Conservation (phyloP, 805 yeast genomes). For the Maudiozyma pseudohumilis region DNA sequence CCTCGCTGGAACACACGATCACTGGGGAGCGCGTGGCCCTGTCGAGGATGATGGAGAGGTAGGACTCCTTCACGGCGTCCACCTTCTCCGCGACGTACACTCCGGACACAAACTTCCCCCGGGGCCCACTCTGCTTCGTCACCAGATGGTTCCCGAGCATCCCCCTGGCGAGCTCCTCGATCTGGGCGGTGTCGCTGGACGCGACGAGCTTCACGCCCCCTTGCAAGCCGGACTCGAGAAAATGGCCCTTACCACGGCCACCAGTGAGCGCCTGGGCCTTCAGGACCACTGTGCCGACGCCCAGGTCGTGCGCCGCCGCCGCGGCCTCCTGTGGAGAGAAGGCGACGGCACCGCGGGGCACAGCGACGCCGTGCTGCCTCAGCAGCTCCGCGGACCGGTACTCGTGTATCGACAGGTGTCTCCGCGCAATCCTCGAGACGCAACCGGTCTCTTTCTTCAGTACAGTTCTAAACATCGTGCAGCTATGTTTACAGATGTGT, state of each 20-base stretch:
- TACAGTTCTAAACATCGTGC: conserved; percentile 6
- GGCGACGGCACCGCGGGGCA: conserved; percentile 88
- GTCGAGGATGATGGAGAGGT: conserved; percentile 89
- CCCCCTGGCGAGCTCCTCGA: conserved; percentile 71
- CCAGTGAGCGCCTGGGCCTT: conserved; percentile 99
- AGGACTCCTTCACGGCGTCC: conserved; percentile 89
- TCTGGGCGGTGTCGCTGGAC: conserved; percentile 66
- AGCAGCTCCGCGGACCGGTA: conserved; percentile 87
- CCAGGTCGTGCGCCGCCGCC: conserved; percentile 64
- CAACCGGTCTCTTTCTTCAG: neutral
- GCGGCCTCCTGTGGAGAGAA: conserved; percentile 82
- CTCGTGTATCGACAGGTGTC: conserved; percentile 88
- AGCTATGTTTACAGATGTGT: too few species aligned
- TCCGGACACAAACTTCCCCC: conserved; percentile 94
- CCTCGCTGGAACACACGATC: conserved; percentile 93
- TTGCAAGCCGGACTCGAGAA: conserved; percentile 77
- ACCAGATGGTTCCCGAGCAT: conserved; percentile 89
- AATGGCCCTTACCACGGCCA: conserved; percentile 99
- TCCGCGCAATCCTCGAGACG: conserved; percentile 23
- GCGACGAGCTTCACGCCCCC: conserved; percentile 88
- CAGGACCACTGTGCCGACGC: conserved; percentile 67
- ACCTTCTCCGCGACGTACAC: conserved; percentile 94
- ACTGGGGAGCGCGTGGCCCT: conserved; percentile 83
- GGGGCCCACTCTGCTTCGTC: conserved; percentile 97
- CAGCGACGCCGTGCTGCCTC: conserved; percentile 74